phyloP scores from a whole-genome alignment of 345 rosid species.

The Reutealis trisperma region DNA sequence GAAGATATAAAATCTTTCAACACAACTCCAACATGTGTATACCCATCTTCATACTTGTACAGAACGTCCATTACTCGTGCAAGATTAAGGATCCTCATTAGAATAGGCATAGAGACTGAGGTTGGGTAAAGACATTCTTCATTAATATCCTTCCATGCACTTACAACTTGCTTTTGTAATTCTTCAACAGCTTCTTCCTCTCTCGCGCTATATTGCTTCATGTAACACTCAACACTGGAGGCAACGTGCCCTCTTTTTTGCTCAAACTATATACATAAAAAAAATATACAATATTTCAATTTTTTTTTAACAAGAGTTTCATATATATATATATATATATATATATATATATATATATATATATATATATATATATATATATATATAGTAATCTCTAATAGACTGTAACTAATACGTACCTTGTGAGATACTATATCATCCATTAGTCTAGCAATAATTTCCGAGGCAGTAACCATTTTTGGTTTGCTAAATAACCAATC shows the following conservation, averaged over 20 bases:
- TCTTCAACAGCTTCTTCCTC: conserved; percentile 23
- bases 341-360: too few species aligned
- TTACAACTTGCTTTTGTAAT: conserved; percentile 2
- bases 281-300: too few species aligned
- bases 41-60: conserved; percentile 33
- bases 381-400: too few species aligned
- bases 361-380: too few species aligned
- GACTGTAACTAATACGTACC: neutral
- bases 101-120: conserved; percentile 18
- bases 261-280: conserved; percentile 9
- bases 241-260: conserved; percentile 28
- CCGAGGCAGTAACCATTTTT: neutral
- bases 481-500: conserved; percentile 19
- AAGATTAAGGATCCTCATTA: conserved; percentile 24
- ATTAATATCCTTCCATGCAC: conserved; percentile 45
- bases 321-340: too few species aligned
- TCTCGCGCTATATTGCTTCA: conserved; percentile 27
- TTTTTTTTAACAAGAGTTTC: too few species aligned
- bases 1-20: conserved; percentile 3
- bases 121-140: conserved; percentile 28
- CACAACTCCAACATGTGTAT: conserved; percentile 6
- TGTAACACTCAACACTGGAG: conserved; percentile 38
- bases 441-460: conserved; percentile 4
- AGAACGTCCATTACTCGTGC: conserved; percentile 23
- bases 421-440: conserved; percentile 20